Evolutionary conservation across 768 basidiomycete species (phyloP).

Genomic region (Strobilomyces dryophilus): DNA sequence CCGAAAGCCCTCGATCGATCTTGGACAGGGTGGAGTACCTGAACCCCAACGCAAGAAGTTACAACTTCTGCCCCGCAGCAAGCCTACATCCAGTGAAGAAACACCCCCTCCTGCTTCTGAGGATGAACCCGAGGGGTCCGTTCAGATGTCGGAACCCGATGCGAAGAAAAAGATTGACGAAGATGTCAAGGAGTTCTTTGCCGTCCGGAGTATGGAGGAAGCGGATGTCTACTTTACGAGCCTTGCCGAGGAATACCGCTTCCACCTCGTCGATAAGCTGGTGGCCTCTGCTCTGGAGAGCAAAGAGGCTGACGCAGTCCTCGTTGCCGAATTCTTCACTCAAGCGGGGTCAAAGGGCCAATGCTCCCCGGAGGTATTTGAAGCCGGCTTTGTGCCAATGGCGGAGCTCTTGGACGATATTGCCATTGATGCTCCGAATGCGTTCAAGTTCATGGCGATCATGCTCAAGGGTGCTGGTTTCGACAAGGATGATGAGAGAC

Average conservation of each 20-base stretch:
- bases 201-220: slow-evolving; percentile 78
- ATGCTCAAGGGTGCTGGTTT: slow-evolving; percentile 70
- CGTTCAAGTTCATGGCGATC: slow-evolving; percentile 68
- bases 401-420: slow-evolving; percentile 85
- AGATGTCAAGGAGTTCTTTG: slow-evolving; percentile 84
- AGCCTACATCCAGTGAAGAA: slow-evolving; percentile 48
- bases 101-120: slow-evolving; percentile 43
- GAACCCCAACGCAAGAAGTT: slow-evolving; percentile 68
- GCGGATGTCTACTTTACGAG: slow-evolving; percentile 82
- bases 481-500: slow-evolving; percentile 51
- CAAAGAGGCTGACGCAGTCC: slow-evolving; percentile 74
- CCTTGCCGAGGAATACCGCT: slow-evolving; percentile 62
- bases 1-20: slow-evolving; percentile 49
- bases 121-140: slow-evolving; percentile 43
- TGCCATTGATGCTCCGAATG: slow-evolving; percentile 86
- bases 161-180: slow-evolving; percentile 75
- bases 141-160: slow-evolving; percentile 59
- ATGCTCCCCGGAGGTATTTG: slow-evolving; percentile 57
- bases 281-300: slow-evolving; percentile 71
- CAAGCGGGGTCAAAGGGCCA: slow-evolving; percentile 57
- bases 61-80: slow-evolving; percentile 74
- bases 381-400: slow-evolving; percentile 65
- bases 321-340: slow-evolving; percentile 74
- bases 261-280: slow-evolving; percentile 69
- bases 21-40: slow-evolving; percentile 40